Evolutionary conservation across 495 filamentous ascomycete species (phyloP).

Genomic region (Lasiosphaeria hispida): DNA sequence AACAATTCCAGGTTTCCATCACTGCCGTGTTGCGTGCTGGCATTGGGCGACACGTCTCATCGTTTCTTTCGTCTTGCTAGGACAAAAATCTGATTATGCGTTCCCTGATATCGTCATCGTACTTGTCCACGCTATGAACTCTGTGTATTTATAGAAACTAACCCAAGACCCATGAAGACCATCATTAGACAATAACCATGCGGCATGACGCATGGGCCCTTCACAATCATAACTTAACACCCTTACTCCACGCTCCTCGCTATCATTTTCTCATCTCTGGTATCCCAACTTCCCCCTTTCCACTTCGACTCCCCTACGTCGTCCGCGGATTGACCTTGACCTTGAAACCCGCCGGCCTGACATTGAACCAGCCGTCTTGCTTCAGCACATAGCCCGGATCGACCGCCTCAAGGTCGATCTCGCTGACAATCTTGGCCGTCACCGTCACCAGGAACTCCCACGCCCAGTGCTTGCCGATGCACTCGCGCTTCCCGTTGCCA

Average conservation of each 20-base stretch:
- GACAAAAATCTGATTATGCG: too few species aligned
- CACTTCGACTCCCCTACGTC: background rate
- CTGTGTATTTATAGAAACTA: too few species aligned
- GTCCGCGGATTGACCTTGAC: slow-evolving; percentile 41
- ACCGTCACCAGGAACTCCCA: slow-evolving; percentile 60
- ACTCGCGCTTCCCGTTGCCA: slow-evolving; percentile 66
- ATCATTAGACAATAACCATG: too few species aligned
- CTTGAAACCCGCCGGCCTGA: slow-evolving; percentile 39
- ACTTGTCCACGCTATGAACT: too few species aligned
- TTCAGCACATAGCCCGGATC: slow-evolving; percentile 55
- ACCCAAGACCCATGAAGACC: too few species aligned
- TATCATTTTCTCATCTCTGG: background rate
- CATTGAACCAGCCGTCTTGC: slow-evolving; percentile 50
- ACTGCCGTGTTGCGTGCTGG: too few species aligned
- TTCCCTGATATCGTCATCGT: too few species aligned
- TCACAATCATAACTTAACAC: background rate
- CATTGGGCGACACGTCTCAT: too few species aligned
- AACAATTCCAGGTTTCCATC: too few species aligned
- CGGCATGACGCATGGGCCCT: too few species aligned
- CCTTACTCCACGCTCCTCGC: background rate
- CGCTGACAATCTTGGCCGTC: slow-evolving; percentile 56
- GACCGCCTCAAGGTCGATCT: slow-evolving; percentile 58
- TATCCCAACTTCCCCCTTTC: background rate
- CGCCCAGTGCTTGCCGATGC: slow-evolving; percentile 67
- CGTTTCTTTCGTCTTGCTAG: too few species aligned